These are phyloP conservation scores for Raffaelea albimanens DNA, from an alignment of 2,329 filamentous ascomycete species.

Conservation along the genomic window DNA sequence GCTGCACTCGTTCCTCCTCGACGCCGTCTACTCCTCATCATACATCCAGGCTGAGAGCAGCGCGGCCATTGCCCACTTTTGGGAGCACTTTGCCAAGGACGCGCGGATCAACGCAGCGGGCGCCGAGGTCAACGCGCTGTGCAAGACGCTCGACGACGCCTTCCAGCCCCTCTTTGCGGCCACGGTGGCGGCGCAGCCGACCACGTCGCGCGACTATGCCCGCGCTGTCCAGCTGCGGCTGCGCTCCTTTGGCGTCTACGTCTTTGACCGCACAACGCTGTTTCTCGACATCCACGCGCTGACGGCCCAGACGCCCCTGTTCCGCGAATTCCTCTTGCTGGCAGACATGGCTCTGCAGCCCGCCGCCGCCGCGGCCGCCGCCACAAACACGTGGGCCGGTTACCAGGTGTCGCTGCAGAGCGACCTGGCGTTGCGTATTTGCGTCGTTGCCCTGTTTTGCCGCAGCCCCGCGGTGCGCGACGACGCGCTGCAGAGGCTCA, in stretches of 20 bases:
- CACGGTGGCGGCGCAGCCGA: conserved; percentile 15
- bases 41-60: not conserved
- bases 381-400: not conserved
- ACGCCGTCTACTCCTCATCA: not conserved
- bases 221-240: conserved; percentile 28
- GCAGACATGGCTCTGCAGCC: conserved; percentile 15
- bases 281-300: conserved; percentile 16
- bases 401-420: conserved; percentile 18
- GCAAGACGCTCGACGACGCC: conserved; percentile 16
- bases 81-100: not conserved
- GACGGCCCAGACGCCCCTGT: conserved; percentile 16
- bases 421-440: conserved; percentile 21
- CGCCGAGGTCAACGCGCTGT: not conserved
- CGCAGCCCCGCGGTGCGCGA: conserved; percentile 25
- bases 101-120: not conserved
- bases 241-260: conserved; percentile 24
- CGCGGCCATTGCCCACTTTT: not conserved
- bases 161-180: conserved; percentile 24
- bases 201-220: conserved; percentile 18
- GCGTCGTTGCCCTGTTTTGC: conserved; percentile 28
- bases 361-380: conserved; percentile 15
- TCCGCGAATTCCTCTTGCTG: conserved; percentile 24
- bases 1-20: not conserved
- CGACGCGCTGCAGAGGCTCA: conserved; percentile 28
- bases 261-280: conserved; percentile 19